phyloP scores from a whole-genome alignment of 768 basidiomycete genomes.

The Leccinum broughii region DNA sequence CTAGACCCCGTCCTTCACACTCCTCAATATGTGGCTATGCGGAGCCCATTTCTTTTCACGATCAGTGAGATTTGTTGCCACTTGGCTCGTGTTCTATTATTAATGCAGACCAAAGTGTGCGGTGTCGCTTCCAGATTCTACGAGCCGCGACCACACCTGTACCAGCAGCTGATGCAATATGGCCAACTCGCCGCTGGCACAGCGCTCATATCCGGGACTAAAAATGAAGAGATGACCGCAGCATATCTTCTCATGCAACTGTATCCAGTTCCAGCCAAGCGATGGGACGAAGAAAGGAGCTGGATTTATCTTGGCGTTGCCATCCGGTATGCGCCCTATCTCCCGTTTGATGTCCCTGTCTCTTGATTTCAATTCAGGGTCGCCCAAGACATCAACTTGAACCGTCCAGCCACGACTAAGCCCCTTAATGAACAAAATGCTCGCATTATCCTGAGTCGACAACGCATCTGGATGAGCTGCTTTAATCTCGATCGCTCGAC shows the following conservation, averaged over 20 bases:
- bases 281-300: constrained; percentile 88
- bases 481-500: constrained; percentile 90
- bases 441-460: constrained; percentile 86
- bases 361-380: constrained; percentile 48
- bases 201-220: constrained; percentile 71
- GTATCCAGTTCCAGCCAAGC: constrained; percentile 69
- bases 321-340: constrained; percentile 57
- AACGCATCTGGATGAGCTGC: constrained; percentile 87
- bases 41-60: constrained; percentile 91
- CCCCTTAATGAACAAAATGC: constrained; percentile 79
- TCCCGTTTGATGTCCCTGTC: not conserved
- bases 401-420: constrained; percentile 70
- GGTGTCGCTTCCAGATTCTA: constrained; percentile 87
- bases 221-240: constrained; percentile 81
- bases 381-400: constrained; percentile 87
- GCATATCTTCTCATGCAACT: constrained; percentile 82
- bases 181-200: constrained; percentile 77
- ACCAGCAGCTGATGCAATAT: constrained; percentile 68
- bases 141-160: constrained; percentile 65
- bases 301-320: constrained; percentile 91
- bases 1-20: constrained; percentile 85
- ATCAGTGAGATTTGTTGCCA: constrained; percentile 57
- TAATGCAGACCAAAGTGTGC: constrained; percentile 58
- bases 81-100: not conserved
- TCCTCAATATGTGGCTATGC: constrained; percentile 73